Evolutionary conservation across 2,329 filamentous ascomycete genomes (phyloP).

Genomic region (Fusarium heterosporum): DNA sequence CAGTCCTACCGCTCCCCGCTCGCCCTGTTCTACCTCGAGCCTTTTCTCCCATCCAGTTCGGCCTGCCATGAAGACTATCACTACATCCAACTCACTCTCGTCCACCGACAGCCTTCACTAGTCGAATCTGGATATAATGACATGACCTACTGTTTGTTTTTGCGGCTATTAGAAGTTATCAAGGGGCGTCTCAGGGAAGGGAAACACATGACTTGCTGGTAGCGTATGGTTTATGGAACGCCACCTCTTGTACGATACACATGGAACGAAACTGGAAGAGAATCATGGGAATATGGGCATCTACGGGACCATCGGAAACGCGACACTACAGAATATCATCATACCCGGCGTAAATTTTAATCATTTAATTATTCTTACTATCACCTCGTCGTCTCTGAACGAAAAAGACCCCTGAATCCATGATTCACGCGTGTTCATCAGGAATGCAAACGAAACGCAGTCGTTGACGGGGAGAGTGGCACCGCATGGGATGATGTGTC

Average conservation of each 20-base stretch:
- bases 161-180: conserved; percentile 7
- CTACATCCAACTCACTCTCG: conserved; percentile 37
- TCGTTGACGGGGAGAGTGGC: conserved; percentile 16
- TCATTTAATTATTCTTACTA: conserved; percentile 13
- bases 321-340: conserved; percentile 21
- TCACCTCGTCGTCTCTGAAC: not conserved
- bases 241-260: conserved; percentile 28
- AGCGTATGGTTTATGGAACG: conserved; percentile 12
- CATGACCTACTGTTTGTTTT: conserved; percentile 9
- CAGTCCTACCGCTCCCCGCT: conserved; percentile 39
- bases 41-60: conserved; percentile 43
- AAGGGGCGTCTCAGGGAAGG: conserved; percentile 25
- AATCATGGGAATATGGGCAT: conserved; percentile 19
- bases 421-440: not conserved
- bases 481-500: conserved; percentile 16
- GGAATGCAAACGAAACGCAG: conserved; percentile 36
- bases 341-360: conserved; percentile 39
- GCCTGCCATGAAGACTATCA: conserved; percentile 37
- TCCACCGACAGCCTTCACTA: conserved; percentile 44
- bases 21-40: conserved; percentile 42
- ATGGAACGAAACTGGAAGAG: conserved; percentile 8
- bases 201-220: conserved; percentile 18
- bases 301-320: conserved; percentile 25
- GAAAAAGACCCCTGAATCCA: not conserved
- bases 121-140: not conserved